Percentiles rank a stretch among this genome's conserved stretches.
These are phyloP conservation scores for Diospyros lotus DNA, from an alignment of 148 eudicot species.

Conservation along the genomic window DNA sequence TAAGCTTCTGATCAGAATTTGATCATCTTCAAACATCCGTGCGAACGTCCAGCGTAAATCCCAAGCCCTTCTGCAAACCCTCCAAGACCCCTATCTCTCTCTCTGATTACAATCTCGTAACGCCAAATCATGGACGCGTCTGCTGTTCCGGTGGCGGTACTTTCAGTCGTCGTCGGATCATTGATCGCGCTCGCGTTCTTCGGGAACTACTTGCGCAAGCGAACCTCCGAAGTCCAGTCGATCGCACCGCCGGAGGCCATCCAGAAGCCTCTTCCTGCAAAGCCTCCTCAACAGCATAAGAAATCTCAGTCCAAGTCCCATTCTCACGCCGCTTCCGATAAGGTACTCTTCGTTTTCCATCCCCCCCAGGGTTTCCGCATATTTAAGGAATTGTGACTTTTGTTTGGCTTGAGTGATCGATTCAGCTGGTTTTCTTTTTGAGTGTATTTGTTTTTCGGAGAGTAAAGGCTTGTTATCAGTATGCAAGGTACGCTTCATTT, in stretches of 20 bases:
- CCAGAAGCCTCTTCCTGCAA: conserved; percentile 25
- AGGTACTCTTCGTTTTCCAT: conserved; percentile 29
- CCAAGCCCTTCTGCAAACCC: not conserved
- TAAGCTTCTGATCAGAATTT: too few species aligned
- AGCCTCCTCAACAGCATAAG: conserved; percentile 34
- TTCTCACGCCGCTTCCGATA: conserved; percentile 63
- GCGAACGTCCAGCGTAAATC: too few species aligned
- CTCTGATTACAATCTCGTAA: not conserved
- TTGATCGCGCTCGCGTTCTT: conserved; percentile 53
- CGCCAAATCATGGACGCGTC: conserved; percentile 48
- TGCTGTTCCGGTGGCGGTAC: conserved; percentile 38
- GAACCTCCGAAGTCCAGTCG: conserved; percentile 68
- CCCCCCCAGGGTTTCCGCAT: not conserved
- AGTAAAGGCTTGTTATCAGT: too few species aligned
- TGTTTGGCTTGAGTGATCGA: too few species aligned
- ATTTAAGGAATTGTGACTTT: not conserved
- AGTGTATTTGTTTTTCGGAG: too few species aligned
- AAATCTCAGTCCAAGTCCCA: conserved; percentile 61
- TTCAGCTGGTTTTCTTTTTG: too few species aligned
- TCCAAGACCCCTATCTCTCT: not conserved
- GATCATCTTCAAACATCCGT: too few species aligned
- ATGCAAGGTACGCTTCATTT: not conserved
- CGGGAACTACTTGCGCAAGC: conserved; percentile 67
- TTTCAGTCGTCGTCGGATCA: conserved; percentile 50
- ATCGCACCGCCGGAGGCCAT: conserved; percentile 46